phyloP scores from a whole-genome alignment of 1,284 basidiomycete species.

The Pseudozyma pruni region DNA sequence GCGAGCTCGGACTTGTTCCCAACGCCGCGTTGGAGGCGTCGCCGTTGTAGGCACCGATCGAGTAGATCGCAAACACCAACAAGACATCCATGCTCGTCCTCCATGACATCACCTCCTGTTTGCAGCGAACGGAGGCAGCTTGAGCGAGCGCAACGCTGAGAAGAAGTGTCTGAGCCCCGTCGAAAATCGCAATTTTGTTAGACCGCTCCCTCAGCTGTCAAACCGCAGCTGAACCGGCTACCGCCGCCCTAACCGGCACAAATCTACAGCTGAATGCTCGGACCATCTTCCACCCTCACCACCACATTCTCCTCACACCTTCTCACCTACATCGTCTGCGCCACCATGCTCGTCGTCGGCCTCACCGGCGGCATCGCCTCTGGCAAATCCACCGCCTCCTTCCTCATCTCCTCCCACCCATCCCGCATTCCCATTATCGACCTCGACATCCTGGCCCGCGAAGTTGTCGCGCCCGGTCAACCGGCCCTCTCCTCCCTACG shows the following conservation, averaged over 20 bases:
- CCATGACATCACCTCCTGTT: no score
- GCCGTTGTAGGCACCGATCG: slow-evolving; percentile 4
- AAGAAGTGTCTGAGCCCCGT: neutral
- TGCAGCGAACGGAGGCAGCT: no score
- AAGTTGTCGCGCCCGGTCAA: slow-evolving; percentile 87
- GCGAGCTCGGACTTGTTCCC: slow-evolving; percentile 64
- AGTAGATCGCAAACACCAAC: neutral
- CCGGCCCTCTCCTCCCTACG: slow-evolving; percentile 78
- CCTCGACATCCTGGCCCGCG: slow-evolving; percentile 87
- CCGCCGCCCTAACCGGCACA: no score
- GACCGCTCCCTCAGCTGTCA: neutral
- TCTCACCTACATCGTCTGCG: no score
- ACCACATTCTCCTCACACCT: neutral
- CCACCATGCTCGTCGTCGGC: slow-evolving; percentile 77
- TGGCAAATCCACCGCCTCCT: slow-evolving; percentile 85
- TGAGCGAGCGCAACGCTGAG: no score
- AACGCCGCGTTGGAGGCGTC: slow-evolving; percentile 64
- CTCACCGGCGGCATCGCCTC: slow-evolving; percentile 97
- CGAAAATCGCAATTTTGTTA: neutral
- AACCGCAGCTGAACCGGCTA: neutral
- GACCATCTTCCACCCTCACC: slow-evolving; percentile 4
- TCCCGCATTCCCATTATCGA: slow-evolving; percentile 84
- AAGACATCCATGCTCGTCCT: no score
- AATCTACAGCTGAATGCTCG: slow-evolving; percentile 2
- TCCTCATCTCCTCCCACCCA: slow-evolving; percentile 73